Evolutionary conservation across 352 stramenopile genomes (phyloP).

Genomic region (Ochromonadaceae sp.): DNA sequence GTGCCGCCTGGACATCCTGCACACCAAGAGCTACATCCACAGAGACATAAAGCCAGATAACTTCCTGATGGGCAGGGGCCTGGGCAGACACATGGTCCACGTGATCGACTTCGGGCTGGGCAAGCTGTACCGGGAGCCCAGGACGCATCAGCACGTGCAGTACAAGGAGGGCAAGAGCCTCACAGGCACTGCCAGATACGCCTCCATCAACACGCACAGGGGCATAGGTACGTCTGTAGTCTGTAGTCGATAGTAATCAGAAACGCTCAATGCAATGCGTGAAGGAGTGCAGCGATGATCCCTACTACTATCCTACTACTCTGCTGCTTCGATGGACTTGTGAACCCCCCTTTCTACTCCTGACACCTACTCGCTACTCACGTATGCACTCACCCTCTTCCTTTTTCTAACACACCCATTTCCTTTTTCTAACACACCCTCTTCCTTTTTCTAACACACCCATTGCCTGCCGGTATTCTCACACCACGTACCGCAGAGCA

Average conservation of each 20-base stretch:
- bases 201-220: constrained; percentile 82
- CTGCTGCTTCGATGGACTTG: too few species aligned
- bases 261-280: too few species aligned
- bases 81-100: constrained; percentile 69
- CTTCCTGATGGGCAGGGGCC: constrained; percentile 78
- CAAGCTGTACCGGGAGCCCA: constrained; percentile 80
- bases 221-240: constrained; percentile 46
- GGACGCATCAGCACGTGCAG: constrained; percentile 68
- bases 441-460: background rate
- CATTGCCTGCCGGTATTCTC: background rate
- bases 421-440: background rate
- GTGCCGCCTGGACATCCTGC: constrained; percentile 73
- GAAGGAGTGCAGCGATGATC: too few species aligned
- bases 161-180: constrained; percentile 86
- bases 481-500: constrained; percentile 44
- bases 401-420: too few species aligned
- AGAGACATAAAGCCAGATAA: constrained; percentile 89
- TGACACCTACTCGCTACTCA: too few species aligned
- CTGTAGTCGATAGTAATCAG: too few species aligned
- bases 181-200: constrained; percentile 77
- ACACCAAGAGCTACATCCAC: constrained; percentile 86
- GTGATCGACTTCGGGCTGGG: constrained; percentile 81
- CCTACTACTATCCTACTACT: background rate
- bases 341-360: too few species aligned
- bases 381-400: too few species aligned